Evolutionary conservation across 139 green algal species (phyloP), one percentile per base, ranked within the genome.

Genomic region (Coelastrella sp.): DNA sequence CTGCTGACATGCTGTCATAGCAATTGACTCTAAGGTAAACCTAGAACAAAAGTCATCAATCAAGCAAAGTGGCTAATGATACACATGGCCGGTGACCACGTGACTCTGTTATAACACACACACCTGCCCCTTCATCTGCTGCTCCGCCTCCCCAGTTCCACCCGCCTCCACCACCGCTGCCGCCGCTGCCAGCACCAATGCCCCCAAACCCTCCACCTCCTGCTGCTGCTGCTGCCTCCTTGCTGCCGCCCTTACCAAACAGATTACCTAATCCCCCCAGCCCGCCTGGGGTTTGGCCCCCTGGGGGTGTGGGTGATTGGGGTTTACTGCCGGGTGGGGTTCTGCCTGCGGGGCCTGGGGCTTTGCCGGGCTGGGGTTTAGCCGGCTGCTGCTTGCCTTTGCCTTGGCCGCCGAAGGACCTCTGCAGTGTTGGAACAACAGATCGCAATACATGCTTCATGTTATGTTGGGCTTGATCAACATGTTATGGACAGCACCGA

Each of bases 81-180:
- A 47, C 32, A 47, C 32, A 47, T 47, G 32, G 32, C 32, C 32
- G 32, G 32, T 47, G 32, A 47, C 32, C 32, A 47, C 32, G 32
- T 47, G 32, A 47, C 32, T 47, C 32, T 47, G 32, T 47, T 47
- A 47, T 47, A 47, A n/a, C n/a, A 47, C 32, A 47, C 32, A 47
- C 78, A 56, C 82, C 82, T 60, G 59, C 80, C 58, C 85, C 85
- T 59, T 89, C 73, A 54, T 89, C 85, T 54, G 20, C 85, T 20
- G 57, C 16, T 3, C 19, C 85, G 47, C 85, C 85, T 14, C 85
- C 85, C 85, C 85, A 89, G n/a, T 83, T 89, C 85, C 85, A 89
- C 54, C 85, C 85, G 14, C 85, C 83, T 64, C 83, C 85, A 61
- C 84, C 84, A 64, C 85, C 85, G 16, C 85, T 54, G 20, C 73